phyloP scores from a whole-genome alignment of 2,329 filamentous ascomycete genomes.

The Zasmidium cellare region DNA sequence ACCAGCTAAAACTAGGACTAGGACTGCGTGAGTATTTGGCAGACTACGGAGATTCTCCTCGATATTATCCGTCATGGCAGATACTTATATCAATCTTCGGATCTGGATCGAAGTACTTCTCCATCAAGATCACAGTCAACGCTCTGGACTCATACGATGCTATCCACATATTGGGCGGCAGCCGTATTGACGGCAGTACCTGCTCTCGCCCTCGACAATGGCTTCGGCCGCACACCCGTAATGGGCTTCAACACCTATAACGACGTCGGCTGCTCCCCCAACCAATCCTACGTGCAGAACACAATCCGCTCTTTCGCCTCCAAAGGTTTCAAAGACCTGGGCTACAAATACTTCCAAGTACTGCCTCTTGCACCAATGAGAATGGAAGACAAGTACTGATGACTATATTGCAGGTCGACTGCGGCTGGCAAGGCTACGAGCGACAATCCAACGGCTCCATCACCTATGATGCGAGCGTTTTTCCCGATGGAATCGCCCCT shows the following conservation, averaged over 20 bases:
- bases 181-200: not conserved
- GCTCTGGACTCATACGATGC: too few species aligned
- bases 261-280: conserved; percentile 24
- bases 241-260: conserved; percentile 32
- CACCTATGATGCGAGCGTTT: conserved; percentile 52
- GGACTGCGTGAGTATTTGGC: too few species aligned
- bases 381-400: too few species aligned
- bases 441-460: conserved; percentile 47
- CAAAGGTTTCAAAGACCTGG: conserved; percentile 28
- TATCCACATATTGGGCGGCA: too few species aligned
- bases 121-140: not conserved
- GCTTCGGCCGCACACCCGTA: conserved; percentile 28
- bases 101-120: not conserved
- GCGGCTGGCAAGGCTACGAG: conserved; percentile 53
- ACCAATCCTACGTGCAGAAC: conserved; percentile 19
- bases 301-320: conserved; percentile 23
- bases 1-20: too few species aligned
- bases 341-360: conserved; percentile 57
- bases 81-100: not conserved
- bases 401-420: conserved; percentile 52
- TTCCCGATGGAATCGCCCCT: conserved; percentile 53
- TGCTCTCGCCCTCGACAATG: conserved; percentile 25
- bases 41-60: not conserved
- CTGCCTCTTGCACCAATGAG: too few species aligned
- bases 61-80: not conserved